phyloP scores from a whole-genome alignment of 2,329 filamentous ascomycete species.

The Cytospora paraplurivora region DNA sequence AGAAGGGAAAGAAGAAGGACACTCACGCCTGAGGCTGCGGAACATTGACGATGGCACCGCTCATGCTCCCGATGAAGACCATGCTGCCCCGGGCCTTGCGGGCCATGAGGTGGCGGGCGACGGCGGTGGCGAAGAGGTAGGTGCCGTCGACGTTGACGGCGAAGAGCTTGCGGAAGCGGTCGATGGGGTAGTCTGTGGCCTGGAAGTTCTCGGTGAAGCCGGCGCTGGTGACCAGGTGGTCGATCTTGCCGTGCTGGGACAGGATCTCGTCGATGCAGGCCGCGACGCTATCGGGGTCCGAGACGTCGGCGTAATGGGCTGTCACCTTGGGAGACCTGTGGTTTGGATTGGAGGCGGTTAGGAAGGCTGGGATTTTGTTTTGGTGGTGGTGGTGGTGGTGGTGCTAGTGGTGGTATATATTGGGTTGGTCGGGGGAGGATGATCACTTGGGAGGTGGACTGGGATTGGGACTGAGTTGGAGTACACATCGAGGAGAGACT shows the following conservation, averaged over 20 bases:
- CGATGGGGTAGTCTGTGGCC: conserved; percentile 85
- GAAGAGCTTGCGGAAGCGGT: conserved; percentile 92
- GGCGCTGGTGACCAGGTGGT: conserved; percentile 92
- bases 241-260: conserved; percentile 75
- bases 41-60: conserved; percentile 88
- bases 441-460: not conserved
- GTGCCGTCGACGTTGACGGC: conserved; percentile 91
- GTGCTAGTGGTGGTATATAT: not conserved
- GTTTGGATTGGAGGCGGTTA: not conserved
- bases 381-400: not conserved
- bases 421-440: not conserved
- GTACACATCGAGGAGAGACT: conserved; percentile 31
- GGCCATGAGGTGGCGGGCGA: conserved; percentile 87
- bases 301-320: conserved; percentile 87
- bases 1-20: not conserved
- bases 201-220: conserved; percentile 97
- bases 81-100: conserved; percentile 79
- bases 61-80: conserved; percentile 96
- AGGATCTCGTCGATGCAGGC: conserved; percentile 71
- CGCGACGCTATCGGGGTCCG: conserved; percentile 76
- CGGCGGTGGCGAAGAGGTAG: conserved; percentile 81
- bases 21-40: conserved; percentile 82
- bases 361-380: too few relatives aligned
- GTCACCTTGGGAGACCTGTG: conserved; percentile 76
- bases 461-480: not conserved